Evolutionary conservation across 805 yeast genomes (phyloP).

Genomic region (Teunomyces gatunensis): DNA sequence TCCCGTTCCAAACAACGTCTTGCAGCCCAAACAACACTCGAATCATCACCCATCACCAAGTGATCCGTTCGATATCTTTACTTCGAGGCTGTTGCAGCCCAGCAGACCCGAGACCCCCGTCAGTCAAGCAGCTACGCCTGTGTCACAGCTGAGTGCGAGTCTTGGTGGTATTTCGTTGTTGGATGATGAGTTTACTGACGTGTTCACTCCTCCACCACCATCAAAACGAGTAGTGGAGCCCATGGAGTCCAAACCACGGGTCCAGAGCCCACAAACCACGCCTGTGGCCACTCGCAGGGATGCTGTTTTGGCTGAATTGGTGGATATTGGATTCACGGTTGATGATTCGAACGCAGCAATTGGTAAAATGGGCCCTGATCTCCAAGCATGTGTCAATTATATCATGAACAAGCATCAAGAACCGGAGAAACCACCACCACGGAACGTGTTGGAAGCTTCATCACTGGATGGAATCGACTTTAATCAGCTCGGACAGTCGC

Average conservation of each 20-base stretch:
- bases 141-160: not conserved
- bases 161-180: conserved; percentile 19
- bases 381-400: conserved; percentile 63
- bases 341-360: conserved; percentile 63
- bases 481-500: conserved; percentile 53
- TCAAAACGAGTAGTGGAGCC: too few species aligned
- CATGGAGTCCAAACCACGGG: not conserved
- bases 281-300: conserved; percentile 23
- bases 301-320: conserved; percentile 58
- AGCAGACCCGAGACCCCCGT: not conserved
- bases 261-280: too few species aligned
- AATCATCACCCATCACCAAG: not conserved
- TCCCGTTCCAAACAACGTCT: not conserved
- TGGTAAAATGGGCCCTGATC: conserved; percentile 53
- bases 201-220: conserved; percentile 16
- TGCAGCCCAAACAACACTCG: not conserved
- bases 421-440: not conserved
- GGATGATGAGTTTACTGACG: conserved; percentile 46
- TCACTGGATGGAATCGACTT: conserved; percentile 16
- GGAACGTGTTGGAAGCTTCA: not conserved
- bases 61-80: conserved; percentile 29
- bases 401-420: conserved; percentile 48
- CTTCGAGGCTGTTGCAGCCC: conserved; percentile 1
- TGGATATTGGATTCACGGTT: conserved; percentile 77
- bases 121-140: not conserved